Conservation (phyloP, 2,329 filamentous ascomycete genomes). For the Penicillium sp. region DNA sequence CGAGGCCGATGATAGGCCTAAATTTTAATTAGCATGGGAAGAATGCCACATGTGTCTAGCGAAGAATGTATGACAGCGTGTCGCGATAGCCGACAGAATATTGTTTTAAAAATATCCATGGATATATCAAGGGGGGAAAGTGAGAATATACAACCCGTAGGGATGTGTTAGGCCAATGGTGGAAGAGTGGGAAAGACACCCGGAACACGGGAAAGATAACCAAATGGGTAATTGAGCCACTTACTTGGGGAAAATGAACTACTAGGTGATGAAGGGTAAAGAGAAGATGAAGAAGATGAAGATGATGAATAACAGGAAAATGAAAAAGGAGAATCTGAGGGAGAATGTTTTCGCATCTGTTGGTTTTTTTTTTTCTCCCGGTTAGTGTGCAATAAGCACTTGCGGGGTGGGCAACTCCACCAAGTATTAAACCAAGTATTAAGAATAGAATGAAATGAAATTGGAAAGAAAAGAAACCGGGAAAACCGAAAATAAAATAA, state of each 20-base stretch:
- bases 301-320: conserved; percentile 21
- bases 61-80: conserved; percentile 7
- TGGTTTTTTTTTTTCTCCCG: background rate
- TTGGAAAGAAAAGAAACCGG: too few species aligned
- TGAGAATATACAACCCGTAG: background rate
- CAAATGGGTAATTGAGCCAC: conserved; percentile 8
- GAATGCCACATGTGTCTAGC: conserved; percentile 34
- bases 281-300: conserved; percentile 24
- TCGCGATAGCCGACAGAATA: conserved; percentile 11
- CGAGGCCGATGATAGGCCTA: conserved; percentile 25
- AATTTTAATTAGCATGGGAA: conserved; percentile 27
- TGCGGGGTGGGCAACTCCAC: conserved; percentile 8
- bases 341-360: conserved; percentile 14
- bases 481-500: too few species aligned
- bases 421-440: too few species aligned
- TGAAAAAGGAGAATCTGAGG: conserved; percentile 16
- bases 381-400: conserved; percentile 12
- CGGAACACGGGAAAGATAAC: background rate
- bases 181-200: conserved; percentile 1
- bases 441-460: background rate
- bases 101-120: background rate
- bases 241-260: conserved; percentile 22
- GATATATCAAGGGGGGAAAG: conserved; percentile 4
- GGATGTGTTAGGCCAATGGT: conserved; percentile 9
- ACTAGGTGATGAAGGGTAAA: conserved; percentile 35